Conservation (phyloP, 257 asterid genomes). For the Gentiana dahurica region DNA sequence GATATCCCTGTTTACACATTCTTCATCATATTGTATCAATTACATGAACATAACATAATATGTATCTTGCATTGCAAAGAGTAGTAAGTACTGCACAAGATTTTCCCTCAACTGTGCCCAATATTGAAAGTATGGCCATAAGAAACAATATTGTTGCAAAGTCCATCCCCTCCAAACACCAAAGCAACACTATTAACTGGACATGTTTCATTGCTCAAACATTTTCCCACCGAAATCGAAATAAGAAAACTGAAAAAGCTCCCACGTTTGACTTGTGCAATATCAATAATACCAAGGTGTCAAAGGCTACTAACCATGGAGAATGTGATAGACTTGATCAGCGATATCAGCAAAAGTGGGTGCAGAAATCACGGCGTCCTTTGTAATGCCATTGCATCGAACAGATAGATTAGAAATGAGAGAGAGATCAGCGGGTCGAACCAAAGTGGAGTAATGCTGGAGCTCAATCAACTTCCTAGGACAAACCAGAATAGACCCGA, state of each 20-base stretch:
- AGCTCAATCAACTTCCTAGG: slow-evolving; percentile 86
- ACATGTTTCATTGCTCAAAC: no score
- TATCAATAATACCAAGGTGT: no score
- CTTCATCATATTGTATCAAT: no score
- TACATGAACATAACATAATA: no score
- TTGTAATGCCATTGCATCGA: slow-evolving; percentile 70
- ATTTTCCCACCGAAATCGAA: background rate
- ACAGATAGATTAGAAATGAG: slow-evolving; percentile 58
- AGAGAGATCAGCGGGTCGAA: slow-evolving; percentile 57
- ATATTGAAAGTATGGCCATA: no score
- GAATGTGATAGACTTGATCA: slow-evolving; percentile 55
- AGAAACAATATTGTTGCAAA: no score
- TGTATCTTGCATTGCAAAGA: no score
- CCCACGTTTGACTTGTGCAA: background rate
- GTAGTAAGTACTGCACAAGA: no score
- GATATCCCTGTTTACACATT: no score
- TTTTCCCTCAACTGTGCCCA: no score
- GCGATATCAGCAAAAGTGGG: slow-evolving; percentile 65
- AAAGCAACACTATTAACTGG: no score
- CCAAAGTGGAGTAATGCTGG: slow-evolving; percentile 53
- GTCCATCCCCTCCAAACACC: no score
- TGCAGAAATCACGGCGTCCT: slow-evolving; percentile 52
- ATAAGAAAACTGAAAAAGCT: background rate
- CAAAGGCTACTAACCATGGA: slow-evolving; percentile 42
- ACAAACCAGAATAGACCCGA: slow-evolving; percentile 81